Evolutionary conservation across 2,329 filamentous ascomycete species (phyloP), one percentile per base, ranked within the genome.

Genomic region (Diaporthe sp.): DNA sequence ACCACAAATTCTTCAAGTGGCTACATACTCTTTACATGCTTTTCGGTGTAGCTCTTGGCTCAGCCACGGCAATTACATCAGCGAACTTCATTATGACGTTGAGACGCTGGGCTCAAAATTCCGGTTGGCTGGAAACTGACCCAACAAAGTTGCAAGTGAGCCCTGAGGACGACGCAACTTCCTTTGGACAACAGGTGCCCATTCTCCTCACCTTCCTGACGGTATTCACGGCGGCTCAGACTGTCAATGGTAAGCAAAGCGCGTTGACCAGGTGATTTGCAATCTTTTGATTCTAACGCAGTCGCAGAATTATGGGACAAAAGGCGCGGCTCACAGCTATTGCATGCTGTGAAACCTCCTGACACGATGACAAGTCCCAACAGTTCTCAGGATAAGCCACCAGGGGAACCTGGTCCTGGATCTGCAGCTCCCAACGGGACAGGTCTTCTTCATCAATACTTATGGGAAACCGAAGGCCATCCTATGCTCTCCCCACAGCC

Each of bases 121-220:
- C 65, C 13, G 46, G 31, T 2, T 68, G 76, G 80, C 79, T 80
- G 8, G 10, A 78, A 57, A 42, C 55, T 1, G 75, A 73, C 10
- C 70, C 77, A 51, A 61, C 22, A n/a, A 73, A 76, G 25, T 19
- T 62, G 49, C 51, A 55, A 55, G n/a, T 55, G 25, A 82, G 80
- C 73, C 78, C 79, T 0, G 83, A 84, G 73, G 80, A 83, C 55
- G 82, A 84, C 61, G 77, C 79, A 0, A 80, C 79, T 17, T 81
- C 79, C 15, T 84, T 84, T 44, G 82, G 82, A 3, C 83, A 84
- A 77, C 79, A 83, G 13, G 81, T 84, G 13, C 82, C 82, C 49
- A 82, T 84, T n/a, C 78, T 82, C 17, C 78, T 81, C 19, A 82
- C 78, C 5, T 77, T 73, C n/a, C 51, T 82, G 75, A 80, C 81